These are phyloP conservation scores for Dendryphion nanum DNA, from an alignment of 2,329 filamentous ascomycete species.

Conservation along the genomic window DNA sequence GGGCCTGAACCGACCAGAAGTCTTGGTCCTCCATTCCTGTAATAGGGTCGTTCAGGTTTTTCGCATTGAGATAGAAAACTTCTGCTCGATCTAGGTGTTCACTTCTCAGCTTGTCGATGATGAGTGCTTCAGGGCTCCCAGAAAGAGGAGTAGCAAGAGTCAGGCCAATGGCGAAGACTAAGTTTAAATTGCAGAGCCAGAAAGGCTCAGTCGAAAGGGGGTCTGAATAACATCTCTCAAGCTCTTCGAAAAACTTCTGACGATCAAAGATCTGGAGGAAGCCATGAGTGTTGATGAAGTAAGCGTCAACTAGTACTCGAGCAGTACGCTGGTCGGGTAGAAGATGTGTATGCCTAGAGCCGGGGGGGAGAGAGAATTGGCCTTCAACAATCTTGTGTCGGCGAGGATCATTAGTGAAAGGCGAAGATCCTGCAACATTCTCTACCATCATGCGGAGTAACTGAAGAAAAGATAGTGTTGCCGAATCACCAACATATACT, in stretches of 20 bases:
- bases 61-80: slow-evolving; percentile 61
- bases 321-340: slow-evolving; percentile 58
- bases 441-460: slow-evolving; percentile 61
- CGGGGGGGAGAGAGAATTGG: slow-evolving; percentile 48
- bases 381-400: slow-evolving; percentile 59
- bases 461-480: slow-evolving; percentile 60
- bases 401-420: slow-evolving; percentile 58
- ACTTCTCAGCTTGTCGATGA: slow-evolving; percentile 53
- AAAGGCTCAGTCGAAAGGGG: slow-evolving; percentile 51
- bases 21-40: slow-evolving; percentile 60
- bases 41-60: slow-evolving; percentile 49
- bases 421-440: slow-evolving; percentile 52
- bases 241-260: slow-evolving; percentile 47
- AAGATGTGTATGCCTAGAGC: slow-evolving; percentile 50
- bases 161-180: slow-evolving; percentile 63
- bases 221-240: slow-evolving; percentile 56
- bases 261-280: slow-evolving; percentile 61
- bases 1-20: slow-evolving; percentile 64
- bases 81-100: slow-evolving; percentile 57
- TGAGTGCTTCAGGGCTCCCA: slow-evolving; percentile 49
- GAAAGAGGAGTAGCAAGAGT: slow-evolving; percentile 55
- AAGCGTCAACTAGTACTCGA: slow-evolving; percentile 56
- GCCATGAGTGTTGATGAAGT: slow-evolving; percentile 63
- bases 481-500: slow-evolving; percentile 65
- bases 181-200: slow-evolving; percentile 59